Base-by-base conservation (phyloP, 768 basidiomycete genomes). In the Naematelia encephala region DNA sequence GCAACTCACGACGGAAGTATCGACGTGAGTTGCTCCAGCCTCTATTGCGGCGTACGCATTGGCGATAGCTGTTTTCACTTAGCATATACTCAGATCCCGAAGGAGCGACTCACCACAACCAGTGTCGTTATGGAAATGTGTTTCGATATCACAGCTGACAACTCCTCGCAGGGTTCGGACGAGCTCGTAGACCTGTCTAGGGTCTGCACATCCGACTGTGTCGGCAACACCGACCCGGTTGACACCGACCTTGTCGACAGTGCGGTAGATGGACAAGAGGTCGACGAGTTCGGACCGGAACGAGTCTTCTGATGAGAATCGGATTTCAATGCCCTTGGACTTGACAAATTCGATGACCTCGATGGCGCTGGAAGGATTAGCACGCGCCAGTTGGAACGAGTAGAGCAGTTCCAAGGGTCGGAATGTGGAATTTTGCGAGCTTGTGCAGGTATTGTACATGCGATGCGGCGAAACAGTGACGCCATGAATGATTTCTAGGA, bases 231-330 rank as follows among this genome's bases (percentile, higher is more conserved):
- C 96, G 64, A 99, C 96, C 62, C 96, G 86, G 82, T 98, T 91
- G 46, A 99, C 93, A 55, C 94, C 94, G 72, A 99, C 91, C 83
- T 97, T 97, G 82, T 99, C 96, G 50, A 99, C 96, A 49, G 94
- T 93, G 79, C 94, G 91, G 83, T 99, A 98, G 81, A 99, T 97
- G 21, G 91, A 93, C 44, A 99, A 83, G 46, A 99, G 84, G 80
- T 99, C 96, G 79, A 98, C 96, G 60, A 99, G 87, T 80, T 99
- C 94, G 68, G 93, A 97, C 67, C 96, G 90, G 90, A 99, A 99
- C 19, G 92, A 96, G 78, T 99, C 96, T 79, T 99, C 96, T 26
- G 94, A 93, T 3, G 96, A 98, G 84, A 99, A 99, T 60, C 96
- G 91, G 76, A 99, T 91, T 81, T 99, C 96, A 73, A 99, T 94